These are phyloP conservation scores for Cnidoscolus chayamansa DNA, from an alignment of 441 rosid species.

Conservation along the genomic window DNA sequence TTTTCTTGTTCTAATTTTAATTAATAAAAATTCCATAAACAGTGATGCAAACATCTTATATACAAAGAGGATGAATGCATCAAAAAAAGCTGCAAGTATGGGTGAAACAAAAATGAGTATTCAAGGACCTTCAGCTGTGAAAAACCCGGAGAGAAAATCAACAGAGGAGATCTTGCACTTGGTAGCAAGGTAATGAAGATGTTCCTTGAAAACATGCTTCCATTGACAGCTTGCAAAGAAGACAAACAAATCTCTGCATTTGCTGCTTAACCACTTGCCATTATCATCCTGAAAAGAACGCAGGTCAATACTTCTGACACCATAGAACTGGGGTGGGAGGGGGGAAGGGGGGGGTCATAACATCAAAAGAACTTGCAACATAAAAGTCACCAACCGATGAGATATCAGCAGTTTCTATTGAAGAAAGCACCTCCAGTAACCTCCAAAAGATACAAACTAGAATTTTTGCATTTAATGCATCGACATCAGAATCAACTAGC, in stretches of 20 bases:
- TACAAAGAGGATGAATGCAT: neutral
- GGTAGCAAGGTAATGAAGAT: conserved; percentile 53
- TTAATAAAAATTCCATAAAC: neutral
- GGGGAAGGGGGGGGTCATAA: neutral
- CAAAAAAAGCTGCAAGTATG: neutral
- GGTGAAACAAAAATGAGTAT: neutral
- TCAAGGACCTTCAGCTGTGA: conserved; percentile 67
- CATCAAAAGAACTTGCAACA: conserved; percentile 1
- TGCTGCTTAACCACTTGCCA: conserved; percentile 39
- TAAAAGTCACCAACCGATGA: conserved; percentile 46
- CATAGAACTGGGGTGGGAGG: conserved; percentile 2
- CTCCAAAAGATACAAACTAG: conserved; percentile 70
- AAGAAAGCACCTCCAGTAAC: conserved; percentile 50
- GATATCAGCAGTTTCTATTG: conserved; percentile 36
- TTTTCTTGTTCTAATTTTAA: neutral
- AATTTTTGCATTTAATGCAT: conserved; percentile 47
- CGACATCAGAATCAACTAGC: conserved; percentile 45
- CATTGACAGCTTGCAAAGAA: conserved; percentile 58
- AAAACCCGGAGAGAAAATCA: conserved; percentile 56
- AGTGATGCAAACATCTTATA: neutral
- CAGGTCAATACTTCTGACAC: neutral
- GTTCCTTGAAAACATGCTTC: conserved; percentile 63
- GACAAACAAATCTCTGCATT: conserved; percentile 55
- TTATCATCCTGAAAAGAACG: conserved; percentile 49
- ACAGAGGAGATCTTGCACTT: conserved; percentile 70